These are phyloP conservation scores for Volutella citrinella DNA, from an alignment of 2,329 filamentous ascomycete genomes.

Conservation along the genomic window DNA sequence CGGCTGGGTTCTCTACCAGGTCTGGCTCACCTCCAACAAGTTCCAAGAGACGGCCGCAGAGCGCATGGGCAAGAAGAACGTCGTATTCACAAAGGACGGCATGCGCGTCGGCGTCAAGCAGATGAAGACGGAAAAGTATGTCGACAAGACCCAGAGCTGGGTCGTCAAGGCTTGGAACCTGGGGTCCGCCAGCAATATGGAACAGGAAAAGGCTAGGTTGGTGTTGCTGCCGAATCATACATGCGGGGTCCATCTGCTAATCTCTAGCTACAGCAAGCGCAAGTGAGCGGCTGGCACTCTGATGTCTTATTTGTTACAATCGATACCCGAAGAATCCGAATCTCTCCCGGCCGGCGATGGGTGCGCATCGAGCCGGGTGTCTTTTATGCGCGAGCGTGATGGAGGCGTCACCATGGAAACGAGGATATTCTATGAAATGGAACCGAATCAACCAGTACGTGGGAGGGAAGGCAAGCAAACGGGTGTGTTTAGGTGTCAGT, in stretches of 20 bases:
- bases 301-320: too few species aligned
- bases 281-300: too few species aligned
- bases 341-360: too few species aligned
- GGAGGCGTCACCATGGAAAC: too few species aligned
- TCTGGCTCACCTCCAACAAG: constrained; percentile 66
- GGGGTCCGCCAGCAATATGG: constrained; percentile 29
- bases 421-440: too few species aligned
- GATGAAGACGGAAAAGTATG: constrained; percentile 65
- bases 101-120: constrained; percentile 69
- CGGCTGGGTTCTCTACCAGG: constrained; percentile 68
- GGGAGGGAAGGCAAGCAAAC: too few species aligned
- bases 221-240: too few species aligned
- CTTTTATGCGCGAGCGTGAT: too few species aligned
- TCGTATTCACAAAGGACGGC: constrained; percentile 73
- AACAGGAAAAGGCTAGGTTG: constrained; percentile 13
- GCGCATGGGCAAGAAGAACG: constrained; percentile 73
- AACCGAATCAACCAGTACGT: too few species aligned
- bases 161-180: constrained; percentile 66
- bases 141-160: constrained; percentile 69
- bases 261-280: not conserved
- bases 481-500: too few species aligned
- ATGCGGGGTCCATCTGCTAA: not conserved
- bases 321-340: too few species aligned
- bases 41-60: constrained; percentile 64
- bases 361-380: too few species aligned